Conservation (phyloP, 352 stramenopile species). For the Phytophthora ramorum region DNA sequence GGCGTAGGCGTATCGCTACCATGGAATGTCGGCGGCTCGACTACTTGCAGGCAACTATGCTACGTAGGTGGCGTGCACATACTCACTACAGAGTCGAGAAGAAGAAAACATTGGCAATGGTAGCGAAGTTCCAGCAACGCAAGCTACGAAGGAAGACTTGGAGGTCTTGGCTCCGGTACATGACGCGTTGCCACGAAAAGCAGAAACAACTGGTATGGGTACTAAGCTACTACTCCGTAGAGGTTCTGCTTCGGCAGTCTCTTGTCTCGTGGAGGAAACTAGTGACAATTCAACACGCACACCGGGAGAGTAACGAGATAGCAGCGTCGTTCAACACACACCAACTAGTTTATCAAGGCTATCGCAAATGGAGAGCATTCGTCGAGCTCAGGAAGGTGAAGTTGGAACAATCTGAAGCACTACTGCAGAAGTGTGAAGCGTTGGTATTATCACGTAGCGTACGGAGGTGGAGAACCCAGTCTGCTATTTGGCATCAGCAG, state of each 20-base stretch:
- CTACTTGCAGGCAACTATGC: background rate
- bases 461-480: constrained; percentile 24
- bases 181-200: constrained; percentile 26
- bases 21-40: constrained; percentile 16
- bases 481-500: constrained; percentile 7
- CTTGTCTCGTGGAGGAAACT: constrained; percentile 29
- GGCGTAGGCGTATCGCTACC: constrained; percentile 9
- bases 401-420: constrained; percentile 1
- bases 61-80: constrained; percentile 18
- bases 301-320: constrained; percentile 8
- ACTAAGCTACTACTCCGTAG: constrained; percentile 38
- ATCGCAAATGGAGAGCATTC: constrained; percentile 20
- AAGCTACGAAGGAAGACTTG: constrained; percentile 17
- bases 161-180: constrained; percentile 30
- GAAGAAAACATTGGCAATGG: constrained; percentile 8
- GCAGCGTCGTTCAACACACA: constrained; percentile 20
- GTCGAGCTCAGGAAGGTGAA: constrained; percentile 4
- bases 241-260: constrained; percentile 34
- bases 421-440: background rate
- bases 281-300: constrained; percentile 3
- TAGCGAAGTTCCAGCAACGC: constrained; percentile 4
- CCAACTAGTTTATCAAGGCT: constrained; percentile 11
- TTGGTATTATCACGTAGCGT: constrained; percentile 22
- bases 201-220: constrained; percentile 34
- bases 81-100: constrained; percentile 1